Conservation (phyloP, 352 stramenopile genomes). For the Phytophthora cajani region DNA sequence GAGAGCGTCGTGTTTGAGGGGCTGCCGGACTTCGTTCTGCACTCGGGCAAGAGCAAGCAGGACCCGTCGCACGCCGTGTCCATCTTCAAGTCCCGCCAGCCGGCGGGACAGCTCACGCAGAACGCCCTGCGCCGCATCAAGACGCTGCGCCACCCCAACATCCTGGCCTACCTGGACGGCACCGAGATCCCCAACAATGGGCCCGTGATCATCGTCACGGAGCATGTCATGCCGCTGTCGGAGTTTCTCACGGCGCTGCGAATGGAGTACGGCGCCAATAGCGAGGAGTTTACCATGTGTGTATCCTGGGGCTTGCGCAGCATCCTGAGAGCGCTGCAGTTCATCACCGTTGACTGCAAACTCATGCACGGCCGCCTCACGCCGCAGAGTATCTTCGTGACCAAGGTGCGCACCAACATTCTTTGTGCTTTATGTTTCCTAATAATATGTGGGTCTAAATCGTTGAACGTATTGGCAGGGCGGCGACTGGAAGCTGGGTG, state of each 20-base stretch:
- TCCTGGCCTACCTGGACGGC: conserved; percentile 90
- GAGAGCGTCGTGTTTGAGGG: conserved; percentile 63
- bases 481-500: conserved; percentile 96
- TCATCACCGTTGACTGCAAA: conserved; percentile 95
- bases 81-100: conserved; percentile 94
- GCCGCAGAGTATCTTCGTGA: conserved; percentile 94
- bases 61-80: conserved; percentile 82
- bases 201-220: conserved; percentile 94
- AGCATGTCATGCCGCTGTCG: conserved; percentile 91
- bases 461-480: conserved; percentile 40
- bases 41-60: conserved; percentile 86
- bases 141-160: conserved; percentile 95
- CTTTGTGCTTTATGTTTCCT: neutral
- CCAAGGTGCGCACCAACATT: conserved; percentile 58
- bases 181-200: conserved; percentile 81
- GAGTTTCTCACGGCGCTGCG: conserved; percentile 87
- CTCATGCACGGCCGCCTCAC: conserved; percentile 92
- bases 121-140: conserved; percentile 94
- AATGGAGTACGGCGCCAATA: conserved; percentile 59
- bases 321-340: conserved; percentile 93
- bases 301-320: conserved; percentile 94
- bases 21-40: conserved; percentile 85
- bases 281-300: conserved; percentile 83
- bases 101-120: conserved; percentile 76
- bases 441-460: neutral